Evolutionary conservation across 306 rosid species (phyloP), one percentile per base, ranked within the genome.

Genomic region (Benincasa hispida): DNA sequence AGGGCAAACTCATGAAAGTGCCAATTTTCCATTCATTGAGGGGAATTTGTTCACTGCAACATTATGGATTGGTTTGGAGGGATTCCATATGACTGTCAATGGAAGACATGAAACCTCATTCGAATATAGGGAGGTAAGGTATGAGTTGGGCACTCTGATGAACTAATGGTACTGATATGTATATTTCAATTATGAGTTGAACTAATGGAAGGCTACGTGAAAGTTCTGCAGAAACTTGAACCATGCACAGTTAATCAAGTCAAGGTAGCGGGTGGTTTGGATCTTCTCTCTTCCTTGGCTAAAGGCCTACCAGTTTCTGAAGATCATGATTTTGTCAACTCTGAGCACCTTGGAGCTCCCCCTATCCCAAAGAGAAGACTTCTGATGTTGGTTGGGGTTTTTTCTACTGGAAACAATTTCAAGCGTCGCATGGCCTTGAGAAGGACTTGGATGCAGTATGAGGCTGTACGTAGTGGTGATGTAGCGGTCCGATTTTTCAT

Each of bases 21-120:
- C 86, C 65, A 88, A 82, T 87, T 93, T 91, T 73, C 97, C 97
- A 28, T 94, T 91, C 82, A 78, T 89, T 28, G 96, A 90, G 86
- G 93, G 90, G 74, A 87, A 86, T 80, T 92, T 93, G 74, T 93
- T 93, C 85, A 87, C 91, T 81, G 90, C 97, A 77, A 90, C 98
- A 35, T 72, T 91, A 80, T 87, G 96, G 97, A 85, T 83, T 82
- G 98, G 97, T 82, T 79, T 84, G 57, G 98, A 91, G 86, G 98
- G 98, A 81, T 94, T 90, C 79, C 98, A 94, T 83, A 83, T 91
- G 92, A 91, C 96, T 21, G 93, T 94, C 69, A 90, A 86, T 78
- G 97, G 98, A 82, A 86, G 97, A 74, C 98, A 91, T 28, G 98
- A 91, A 82, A 94, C 98, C 56, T 91, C 98, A 76, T 94, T 94